phyloP scores from a whole-genome alignment of 2,329 filamentous ascomycete species.

The Aspergillus ochraceus region DNA sequence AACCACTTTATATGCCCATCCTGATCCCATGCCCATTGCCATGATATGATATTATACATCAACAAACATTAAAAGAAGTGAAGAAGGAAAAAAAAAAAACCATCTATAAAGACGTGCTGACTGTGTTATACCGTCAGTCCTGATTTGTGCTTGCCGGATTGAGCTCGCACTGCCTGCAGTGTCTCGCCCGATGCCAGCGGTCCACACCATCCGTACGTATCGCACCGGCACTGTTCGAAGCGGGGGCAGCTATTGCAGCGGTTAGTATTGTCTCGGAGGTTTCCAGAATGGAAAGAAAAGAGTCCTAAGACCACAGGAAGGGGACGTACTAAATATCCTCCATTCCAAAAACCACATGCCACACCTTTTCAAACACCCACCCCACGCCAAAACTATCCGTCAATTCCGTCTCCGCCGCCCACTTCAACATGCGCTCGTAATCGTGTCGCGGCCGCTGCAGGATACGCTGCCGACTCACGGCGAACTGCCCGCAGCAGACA shows the following conservation, averaged over 20 bases:
- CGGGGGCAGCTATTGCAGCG: constrained; percentile 24
- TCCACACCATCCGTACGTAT: constrained; percentile 32
- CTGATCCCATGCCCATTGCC: neutral
- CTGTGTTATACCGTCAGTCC: neutral
- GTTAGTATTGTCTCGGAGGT: neutral
- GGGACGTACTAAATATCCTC: constrained; percentile 25
- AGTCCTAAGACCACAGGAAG: neutral
- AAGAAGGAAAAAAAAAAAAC: neutral
- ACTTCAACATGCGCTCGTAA: constrained; percentile 34
- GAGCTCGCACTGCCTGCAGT: constrained; percentile 24
- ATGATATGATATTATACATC: constrained; percentile 6
- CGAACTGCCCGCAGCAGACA: constrained; percentile 38
- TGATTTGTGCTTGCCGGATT: neutral
- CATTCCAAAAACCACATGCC: constrained; percentile 36
- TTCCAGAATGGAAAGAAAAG: too few species aligned
- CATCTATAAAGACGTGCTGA: constrained; percentile 9
- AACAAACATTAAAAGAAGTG: neutral
- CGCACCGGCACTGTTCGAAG: constrained; percentile 31
- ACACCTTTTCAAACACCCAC: constrained; percentile 34
- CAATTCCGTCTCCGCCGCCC: constrained; percentile 31
- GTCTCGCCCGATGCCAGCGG: constrained; percentile 28
- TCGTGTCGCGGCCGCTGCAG: constrained; percentile 26
- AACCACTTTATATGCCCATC: neutral
- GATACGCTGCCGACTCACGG: constrained; percentile 33
- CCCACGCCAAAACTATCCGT: constrained; percentile 32